Conservation (phyloP, 2,329 filamentous ascomycete genomes). For the Fusarium brachygibbosum region DNA sequence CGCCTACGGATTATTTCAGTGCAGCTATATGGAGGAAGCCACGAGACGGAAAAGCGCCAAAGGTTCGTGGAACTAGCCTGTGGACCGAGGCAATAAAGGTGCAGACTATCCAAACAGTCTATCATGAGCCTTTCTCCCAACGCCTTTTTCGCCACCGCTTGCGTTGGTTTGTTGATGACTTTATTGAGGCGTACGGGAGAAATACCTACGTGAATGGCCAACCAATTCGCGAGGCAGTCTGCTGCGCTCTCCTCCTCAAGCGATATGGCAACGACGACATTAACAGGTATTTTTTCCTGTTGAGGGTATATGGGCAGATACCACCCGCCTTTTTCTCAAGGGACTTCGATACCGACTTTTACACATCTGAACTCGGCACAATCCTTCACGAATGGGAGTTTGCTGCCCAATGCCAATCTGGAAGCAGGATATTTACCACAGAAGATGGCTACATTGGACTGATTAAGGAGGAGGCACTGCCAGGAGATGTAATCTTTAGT, state of each 20-base stretch:
- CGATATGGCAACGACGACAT: background rate
- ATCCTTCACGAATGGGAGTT: background rate
- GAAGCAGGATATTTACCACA: background rate
- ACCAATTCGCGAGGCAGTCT: background rate
- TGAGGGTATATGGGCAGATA: too few relatives aligned
- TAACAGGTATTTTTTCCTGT: too few relatives aligned
- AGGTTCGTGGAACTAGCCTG: background rate
- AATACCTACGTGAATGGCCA: background rate
- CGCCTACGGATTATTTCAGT: too few relatives aligned
- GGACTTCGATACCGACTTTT: too few relatives aligned
- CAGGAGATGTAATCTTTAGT: background rate
- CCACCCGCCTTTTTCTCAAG: too few relatives aligned
- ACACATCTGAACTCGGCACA: too few relatives aligned
- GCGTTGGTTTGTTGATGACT: background rate
- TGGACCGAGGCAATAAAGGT: background rate
- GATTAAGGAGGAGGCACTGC: accelerated
- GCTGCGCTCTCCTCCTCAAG: background rate
- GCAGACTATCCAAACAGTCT: background rate
- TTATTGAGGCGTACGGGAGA: background rate
- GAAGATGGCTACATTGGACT: background rate
- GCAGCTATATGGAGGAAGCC: too few relatives aligned
- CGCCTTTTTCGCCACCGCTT: accelerated
- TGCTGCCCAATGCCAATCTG: accelerated
- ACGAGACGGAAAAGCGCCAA: too few relatives aligned
- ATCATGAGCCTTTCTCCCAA: background rate